Percentiles rank a stretch among this genome's conserved stretches.
These are phyloP conservation scores for Ascosphaera aggregata DNA, from an alignment of 2,329 filamentous ascomycete species.

Conservation along the genomic window DNA sequence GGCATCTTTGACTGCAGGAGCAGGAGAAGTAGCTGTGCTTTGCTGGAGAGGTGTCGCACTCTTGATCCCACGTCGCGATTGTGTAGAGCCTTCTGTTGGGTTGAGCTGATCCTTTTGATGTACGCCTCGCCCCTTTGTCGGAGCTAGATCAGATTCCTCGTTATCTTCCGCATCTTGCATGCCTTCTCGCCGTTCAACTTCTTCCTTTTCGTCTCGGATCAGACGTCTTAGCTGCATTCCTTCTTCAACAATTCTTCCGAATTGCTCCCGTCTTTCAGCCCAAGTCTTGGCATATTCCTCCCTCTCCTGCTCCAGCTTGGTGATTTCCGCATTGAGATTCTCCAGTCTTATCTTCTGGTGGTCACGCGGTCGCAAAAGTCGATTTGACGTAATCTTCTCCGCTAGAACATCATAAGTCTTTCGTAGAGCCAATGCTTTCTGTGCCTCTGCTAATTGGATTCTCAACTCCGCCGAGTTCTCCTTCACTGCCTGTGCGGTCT, in stretches of 20 bases:
- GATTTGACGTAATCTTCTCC: constrained; percentile 64
- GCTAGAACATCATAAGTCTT: constrained; percentile 76
- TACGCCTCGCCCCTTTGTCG: constrained; percentile 23
- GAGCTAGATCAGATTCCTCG: constrained; percentile 27
- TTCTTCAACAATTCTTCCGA: constrained; percentile 72
- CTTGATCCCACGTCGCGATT: constrained; percentile 9
- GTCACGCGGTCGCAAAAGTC: constrained; percentile 56
- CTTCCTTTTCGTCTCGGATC: constrained; percentile 88
- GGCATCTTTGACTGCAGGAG: constrained; percentile 14
- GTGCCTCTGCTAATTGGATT: constrained; percentile 52
- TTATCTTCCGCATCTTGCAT: constrained; percentile 42
- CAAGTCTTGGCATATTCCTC: constrained; percentile 61
- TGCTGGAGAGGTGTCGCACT: constrained; percentile 18
- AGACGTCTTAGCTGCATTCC: constrained; percentile 64
- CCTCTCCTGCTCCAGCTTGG: constrained; percentile 65
- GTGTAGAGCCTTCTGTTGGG: constrained; percentile 13
- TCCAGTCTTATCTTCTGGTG: constrained; percentile 56
- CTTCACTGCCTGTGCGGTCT: constrained; percentile 54
- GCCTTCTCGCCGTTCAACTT: constrained; percentile 68
- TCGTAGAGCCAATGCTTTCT: constrained; percentile 49
- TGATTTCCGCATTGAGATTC: constrained; percentile 73
- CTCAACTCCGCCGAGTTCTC: constrained; percentile 51
- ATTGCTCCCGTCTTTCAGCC: constrained; percentile 66
- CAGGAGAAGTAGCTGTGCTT: constrained; percentile 8
- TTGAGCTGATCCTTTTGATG: constrained; percentile 24